A percentile compares a stretch with the other conserved stretches of the same genome.
Evolutionary conservation across 768 basidiomycete genomes (phyloP).

Genomic region (Auricularia cornea): DNA sequence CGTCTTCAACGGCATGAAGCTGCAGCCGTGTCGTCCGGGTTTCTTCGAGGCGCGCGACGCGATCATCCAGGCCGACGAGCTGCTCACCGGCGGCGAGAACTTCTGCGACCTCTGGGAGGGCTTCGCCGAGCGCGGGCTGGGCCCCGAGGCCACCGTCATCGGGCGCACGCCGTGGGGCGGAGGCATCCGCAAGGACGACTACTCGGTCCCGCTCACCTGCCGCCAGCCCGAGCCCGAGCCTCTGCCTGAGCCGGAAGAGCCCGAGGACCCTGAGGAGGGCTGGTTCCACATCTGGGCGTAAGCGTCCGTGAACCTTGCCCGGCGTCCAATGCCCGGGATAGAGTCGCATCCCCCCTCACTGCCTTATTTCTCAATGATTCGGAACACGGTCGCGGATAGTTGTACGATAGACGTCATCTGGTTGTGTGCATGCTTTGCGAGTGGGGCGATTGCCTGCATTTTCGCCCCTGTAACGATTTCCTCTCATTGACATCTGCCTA

Average conservation of each 20-base stretch:
- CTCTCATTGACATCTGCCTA: too few relatives aligned
- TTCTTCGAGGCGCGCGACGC: constrained; percentile 89
- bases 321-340: too few relatives aligned
- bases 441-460: too few relatives aligned
- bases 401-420: too few relatives aligned
- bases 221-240: constrained; percentile 17
- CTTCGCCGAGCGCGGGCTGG: constrained; percentile 77
- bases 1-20: constrained; percentile 87
- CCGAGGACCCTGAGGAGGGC: constrained; percentile 26
- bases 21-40: constrained; percentile 81
- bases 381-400: too few relatives aligned
- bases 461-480: too few relatives aligned
- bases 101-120: constrained; percentile 78
- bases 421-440: too few relatives aligned
- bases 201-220: constrained; percentile 34
- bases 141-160: constrained; percentile 61
- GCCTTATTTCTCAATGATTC: too few relatives aligned
- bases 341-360: too few relatives aligned
- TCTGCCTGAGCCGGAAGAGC: constrained; percentile 12
- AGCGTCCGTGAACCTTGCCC: background rate
- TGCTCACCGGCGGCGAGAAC: constrained; percentile 91
- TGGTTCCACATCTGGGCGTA: background rate
- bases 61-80: constrained; percentile 83
- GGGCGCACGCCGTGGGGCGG: constrained; percentile 81
- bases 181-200: constrained; percentile 25